phyloP scores from a whole-genome alignment of 2,329 filamentous ascomycete genomes.

The Apiospora koreana region DNA sequence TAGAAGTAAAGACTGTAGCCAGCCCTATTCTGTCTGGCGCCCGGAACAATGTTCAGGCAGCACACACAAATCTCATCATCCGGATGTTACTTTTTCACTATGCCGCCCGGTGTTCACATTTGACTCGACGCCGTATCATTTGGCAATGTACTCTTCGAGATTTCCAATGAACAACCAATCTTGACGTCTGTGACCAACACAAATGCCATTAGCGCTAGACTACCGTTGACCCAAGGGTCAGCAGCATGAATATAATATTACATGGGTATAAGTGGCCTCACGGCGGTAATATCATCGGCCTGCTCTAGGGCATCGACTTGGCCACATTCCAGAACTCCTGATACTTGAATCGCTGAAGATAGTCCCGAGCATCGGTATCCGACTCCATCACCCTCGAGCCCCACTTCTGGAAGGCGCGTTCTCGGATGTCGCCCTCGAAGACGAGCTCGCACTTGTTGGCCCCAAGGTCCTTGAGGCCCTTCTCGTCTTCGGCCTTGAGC shows the following conservation, averaged over 20 bases:
- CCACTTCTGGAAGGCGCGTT: slow-evolving; percentile 83
- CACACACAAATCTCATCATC: too few relatives aligned
- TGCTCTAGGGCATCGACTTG: slow-evolving; percentile 46
- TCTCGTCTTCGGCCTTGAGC: slow-evolving; percentile 77
- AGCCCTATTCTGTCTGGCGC: too few relatives aligned
- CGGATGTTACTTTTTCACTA: neutral
- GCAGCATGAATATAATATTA: neutral
- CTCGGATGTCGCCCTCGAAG: slow-evolving; percentile 88
- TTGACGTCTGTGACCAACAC: neutral
- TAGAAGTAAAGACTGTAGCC: too few relatives aligned
- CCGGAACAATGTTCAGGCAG: too few relatives aligned
- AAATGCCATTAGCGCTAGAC: neutral
- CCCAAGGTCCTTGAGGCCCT: slow-evolving; percentile 79
- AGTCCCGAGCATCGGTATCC: slow-evolving; percentile 83
- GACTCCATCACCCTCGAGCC: slow-evolving; percentile 89
- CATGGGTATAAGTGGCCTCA: neutral
- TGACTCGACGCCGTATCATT: neutral
- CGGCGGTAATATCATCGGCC: neutral
- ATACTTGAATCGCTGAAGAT: slow-evolving; percentile 79
- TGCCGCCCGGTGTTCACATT: neutral
- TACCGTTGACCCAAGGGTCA: neutral
- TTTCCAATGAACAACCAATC: too few relatives aligned
- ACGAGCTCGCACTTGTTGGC: slow-evolving; percentile 80
- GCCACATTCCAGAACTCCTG: slow-evolving; percentile 94
- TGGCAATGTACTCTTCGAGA: neutral